Evolutionary conservation across 164 flowering plant genomes (phyloP).

Genomic region (Magnolia changhungtana): DNA sequence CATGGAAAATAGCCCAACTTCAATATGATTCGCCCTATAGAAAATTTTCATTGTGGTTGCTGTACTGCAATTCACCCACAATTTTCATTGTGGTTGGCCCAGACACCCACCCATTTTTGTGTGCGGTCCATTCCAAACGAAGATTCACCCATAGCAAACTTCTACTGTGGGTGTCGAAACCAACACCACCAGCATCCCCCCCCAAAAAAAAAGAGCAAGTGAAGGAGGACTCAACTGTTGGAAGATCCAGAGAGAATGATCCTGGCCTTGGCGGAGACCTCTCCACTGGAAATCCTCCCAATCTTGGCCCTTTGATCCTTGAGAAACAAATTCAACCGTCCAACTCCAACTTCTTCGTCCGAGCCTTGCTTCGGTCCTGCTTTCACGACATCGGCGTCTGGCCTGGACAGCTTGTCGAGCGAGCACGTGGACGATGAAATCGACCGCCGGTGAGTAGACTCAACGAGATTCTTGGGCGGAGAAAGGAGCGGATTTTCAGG

Average conservation of each 20-base stretch:
- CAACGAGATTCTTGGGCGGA: constrained; percentile 43
- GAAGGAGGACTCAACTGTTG: constrained; percentile 42
- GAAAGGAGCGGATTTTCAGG: constrained; percentile 33
- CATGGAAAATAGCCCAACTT: too few species aligned
- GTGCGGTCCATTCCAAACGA: too few species aligned
- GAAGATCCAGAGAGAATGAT: constrained; percentile 59
- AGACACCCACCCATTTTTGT: too few species aligned
- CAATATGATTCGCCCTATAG: too few species aligned
- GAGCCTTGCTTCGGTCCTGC: neutral
- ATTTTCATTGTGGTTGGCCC: too few species aligned
- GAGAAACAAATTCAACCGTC: constrained; percentile 46
- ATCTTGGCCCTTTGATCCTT: constrained; percentile 48
- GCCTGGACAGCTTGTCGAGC: constrained; percentile 23
- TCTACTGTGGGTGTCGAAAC: too few species aligned
- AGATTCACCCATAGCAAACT: too few species aligned
- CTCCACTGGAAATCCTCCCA: constrained; percentile 37
- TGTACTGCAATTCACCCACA: too few species aligned
- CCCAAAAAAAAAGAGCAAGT: neutral
- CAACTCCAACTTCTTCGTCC: constrained; percentile 1
- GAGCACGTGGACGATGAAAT: constrained; percentile 56
- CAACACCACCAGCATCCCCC: too few species aligned
- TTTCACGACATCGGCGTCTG: neutral
- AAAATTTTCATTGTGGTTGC: too few species aligned
- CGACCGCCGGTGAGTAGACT: constrained; percentile 43
- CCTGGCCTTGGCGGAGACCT: constrained; percentile 41